Conservation (phyloP, 2,329 filamentous ascomycete species). For the Verticillium alfalfae region DNA sequence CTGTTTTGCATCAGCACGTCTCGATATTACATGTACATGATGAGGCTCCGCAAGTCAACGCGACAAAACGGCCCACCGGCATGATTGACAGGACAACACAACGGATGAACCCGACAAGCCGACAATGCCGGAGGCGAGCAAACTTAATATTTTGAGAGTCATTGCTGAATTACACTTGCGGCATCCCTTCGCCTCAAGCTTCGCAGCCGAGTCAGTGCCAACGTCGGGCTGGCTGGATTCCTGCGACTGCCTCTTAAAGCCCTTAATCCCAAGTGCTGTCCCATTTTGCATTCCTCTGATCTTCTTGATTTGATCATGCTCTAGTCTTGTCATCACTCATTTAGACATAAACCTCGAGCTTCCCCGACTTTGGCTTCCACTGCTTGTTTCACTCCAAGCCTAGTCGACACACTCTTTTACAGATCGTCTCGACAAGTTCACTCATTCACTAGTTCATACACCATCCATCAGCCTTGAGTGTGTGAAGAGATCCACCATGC, state of each 20-base stretch:
- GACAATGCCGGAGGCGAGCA: not conserved
- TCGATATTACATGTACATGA: not conserved
- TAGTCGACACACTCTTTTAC: not conserved
- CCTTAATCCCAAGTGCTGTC: not conserved
- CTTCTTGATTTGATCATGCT: not conserved
- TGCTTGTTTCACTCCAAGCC: not conserved
- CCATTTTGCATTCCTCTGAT: not conserved
- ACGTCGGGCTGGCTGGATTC: not conserved
- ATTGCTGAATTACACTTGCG: not conserved
- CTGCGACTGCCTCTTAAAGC: not conserved
- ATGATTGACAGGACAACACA: not conserved
- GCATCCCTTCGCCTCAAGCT: not conserved
- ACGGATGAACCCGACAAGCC: not conserved
- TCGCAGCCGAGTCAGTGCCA: not conserved
- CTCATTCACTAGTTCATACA: not conserved
- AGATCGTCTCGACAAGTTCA: not conserved
- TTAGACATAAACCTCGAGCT: not conserved
- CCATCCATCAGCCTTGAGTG: no score
- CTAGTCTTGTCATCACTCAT: not conserved
- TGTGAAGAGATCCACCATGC: constrained; percentile 1
- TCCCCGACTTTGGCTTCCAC: not conserved
- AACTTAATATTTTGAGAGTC: not conserved
- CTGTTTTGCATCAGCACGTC: not conserved
- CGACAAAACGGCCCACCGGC: no score
- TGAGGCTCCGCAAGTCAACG: not conserved